Conservation (phyloP, 1,284 basidiomycete species). For the Pisolithus thermaeus region DNA sequence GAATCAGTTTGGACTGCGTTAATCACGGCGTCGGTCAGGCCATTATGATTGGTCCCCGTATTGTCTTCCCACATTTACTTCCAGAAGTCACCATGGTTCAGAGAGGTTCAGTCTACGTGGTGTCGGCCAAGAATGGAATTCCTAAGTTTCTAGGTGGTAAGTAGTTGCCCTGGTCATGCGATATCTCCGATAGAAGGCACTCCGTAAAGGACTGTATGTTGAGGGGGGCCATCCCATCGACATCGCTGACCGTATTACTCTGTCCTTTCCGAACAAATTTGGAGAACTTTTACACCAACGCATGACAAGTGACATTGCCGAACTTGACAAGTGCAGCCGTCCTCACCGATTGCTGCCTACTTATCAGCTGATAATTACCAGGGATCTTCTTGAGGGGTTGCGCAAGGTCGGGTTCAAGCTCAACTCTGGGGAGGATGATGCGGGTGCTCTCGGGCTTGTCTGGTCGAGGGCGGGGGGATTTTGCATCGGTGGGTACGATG, state of each 20-base stretch:
- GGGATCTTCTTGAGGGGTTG: conserved; percentile 52
- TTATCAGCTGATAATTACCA: conserved; percentile 14
- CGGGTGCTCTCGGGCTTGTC: conserved; percentile 35
- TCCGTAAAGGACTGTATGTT: conserved; percentile 35
- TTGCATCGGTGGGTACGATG: conserved; percentile 33
- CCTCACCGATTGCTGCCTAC: conserved; percentile 1
- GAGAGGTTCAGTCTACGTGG: conserved; percentile 20
- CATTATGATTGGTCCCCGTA: neutral
- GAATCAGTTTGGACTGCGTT: conserved; percentile 11
- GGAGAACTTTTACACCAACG: conserved; percentile 40
- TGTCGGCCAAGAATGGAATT: conserved; percentile 41
- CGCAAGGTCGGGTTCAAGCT: conserved; percentile 54
- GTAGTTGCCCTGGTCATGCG: conserved; percentile 3
- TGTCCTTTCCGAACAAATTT: conserved; percentile 5
- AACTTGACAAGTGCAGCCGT: conserved; percentile 43
- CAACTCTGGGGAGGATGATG: conserved; percentile 48
- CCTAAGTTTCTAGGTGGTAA: conserved; percentile 28
- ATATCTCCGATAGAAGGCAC: neutral
- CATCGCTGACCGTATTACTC: conserved; percentile 34
- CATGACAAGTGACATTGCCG: conserved; percentile 40
- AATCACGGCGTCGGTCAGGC: conserved; percentile 15
- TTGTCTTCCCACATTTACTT: too few relatives aligned
- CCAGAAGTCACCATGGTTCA: conserved; percentile 6
- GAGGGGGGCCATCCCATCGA: conserved; percentile 34
- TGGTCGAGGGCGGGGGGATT: conserved; percentile 36